Evolutionary conservation across 495 filamentous ascomycete genomes (phyloP).

Genomic region (Bacidia gigantensis): DNA sequence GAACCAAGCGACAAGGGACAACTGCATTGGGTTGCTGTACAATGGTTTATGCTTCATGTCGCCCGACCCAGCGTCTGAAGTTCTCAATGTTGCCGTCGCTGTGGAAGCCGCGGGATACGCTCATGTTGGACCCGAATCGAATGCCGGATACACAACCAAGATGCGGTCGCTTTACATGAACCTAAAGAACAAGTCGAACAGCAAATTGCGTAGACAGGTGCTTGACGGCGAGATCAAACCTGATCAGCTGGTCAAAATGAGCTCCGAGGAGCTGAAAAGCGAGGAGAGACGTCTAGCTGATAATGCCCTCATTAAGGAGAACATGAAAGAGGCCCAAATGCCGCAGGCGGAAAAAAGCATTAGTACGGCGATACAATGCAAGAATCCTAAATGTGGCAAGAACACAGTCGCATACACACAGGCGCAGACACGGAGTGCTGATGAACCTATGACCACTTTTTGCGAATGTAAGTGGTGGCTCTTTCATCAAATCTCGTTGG

Average conservation of each 20-base stretch:
- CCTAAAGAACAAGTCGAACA: slow-evolving; percentile 82
- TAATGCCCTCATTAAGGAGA: slow-evolving; percentile 62
- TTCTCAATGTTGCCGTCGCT: slow-evolving; percentile 54
- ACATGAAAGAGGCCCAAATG: slow-evolving; percentile 90
- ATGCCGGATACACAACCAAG: slow-evolving; percentile 63
- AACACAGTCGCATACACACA: slow-evolving; percentile 93
- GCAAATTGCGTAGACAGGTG: slow-evolving; percentile 57
- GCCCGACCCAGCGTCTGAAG: slow-evolving; percentile 33
- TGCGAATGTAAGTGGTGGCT: slow-evolving; percentile 29
- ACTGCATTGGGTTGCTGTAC: slow-evolving; percentile 81
- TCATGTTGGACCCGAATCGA: slow-evolving; percentile 49
- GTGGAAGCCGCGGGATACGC: slow-evolving; percentile 62
- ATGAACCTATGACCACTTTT: slow-evolving; percentile 45
- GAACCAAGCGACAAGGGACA: slow-evolving; percentile 56
- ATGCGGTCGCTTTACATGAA: slow-evolving; percentile 86
- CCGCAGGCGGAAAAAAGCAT: slow-evolving; percentile 79
- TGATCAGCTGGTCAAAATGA: slow-evolving; percentile 60
- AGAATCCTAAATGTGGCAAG: slow-evolving; percentile 68
- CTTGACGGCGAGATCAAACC: slow-evolving; percentile 56
- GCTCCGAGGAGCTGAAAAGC: slow-evolving; percentile 64
- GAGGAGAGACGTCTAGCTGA: slow-evolving; percentile 54
- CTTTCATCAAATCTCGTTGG: neutral
- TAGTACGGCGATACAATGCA: slow-evolving; percentile 36
- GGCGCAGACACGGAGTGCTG: slow-evolving; percentile 87
- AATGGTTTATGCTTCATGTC: slow-evolving; percentile 42